Conservation (phyloP, 371 early-diverging fungal genomes). For the Apophysomyces variabilis region DNA sequence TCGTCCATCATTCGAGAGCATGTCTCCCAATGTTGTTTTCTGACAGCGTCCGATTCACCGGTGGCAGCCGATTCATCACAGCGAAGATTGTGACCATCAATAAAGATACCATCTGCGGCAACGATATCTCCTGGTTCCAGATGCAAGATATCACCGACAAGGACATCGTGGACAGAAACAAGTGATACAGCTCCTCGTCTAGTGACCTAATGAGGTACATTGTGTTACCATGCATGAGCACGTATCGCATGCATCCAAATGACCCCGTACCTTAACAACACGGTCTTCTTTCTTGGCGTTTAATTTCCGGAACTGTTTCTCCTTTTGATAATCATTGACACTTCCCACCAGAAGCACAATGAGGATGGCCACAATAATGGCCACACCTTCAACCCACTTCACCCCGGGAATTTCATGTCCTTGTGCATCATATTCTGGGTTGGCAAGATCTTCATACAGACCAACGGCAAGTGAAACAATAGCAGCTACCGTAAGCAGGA, state of each 20-base stretch:
- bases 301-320: slow-evolving; percentile 81
- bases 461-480: slow-evolving; percentile 87
- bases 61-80: slow-evolving; percentile 93
- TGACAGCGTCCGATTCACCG: slow-evolving; percentile 88
- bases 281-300: slow-evolving; percentile 87
- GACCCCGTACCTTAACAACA: slow-evolving; percentile 60
- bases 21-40: slow-evolving; percentile 48
- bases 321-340: slow-evolving; percentile 88
- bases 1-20: slow-evolving; percentile 24
- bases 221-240: slow-evolving; percentile 15
- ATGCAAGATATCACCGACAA: slow-evolving; percentile 88
- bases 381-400: slow-evolving; percentile 81
- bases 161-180: slow-evolving; percentile 82
- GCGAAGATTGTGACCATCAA: slow-evolving; percentile 83
- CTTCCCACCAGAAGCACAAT: slow-evolving; percentile 82
- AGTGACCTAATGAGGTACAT: slow-evolving; percentile 55
- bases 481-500: slow-evolving; percentile 83
- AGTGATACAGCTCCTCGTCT: slow-evolving; percentile 77
- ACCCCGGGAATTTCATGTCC: slow-evolving; percentile 54
- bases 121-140: slow-evolving; percentile 95
- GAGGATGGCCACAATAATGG: slow-evolving; percentile 80
- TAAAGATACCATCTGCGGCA: slow-evolving; percentile 86
- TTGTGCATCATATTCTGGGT: slow-evolving; percentile 43
- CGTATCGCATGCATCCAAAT: slow-evolving; percentile 17
- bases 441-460: slow-evolving; percentile 79